A percentile compares a stretch with the other conserved stretches of the same genome.
These are phyloP conservation scores for Glaciozyma antarctica DNA, from an alignment of 768 basidiomycete species.

Conservation along the genomic window DNA sequence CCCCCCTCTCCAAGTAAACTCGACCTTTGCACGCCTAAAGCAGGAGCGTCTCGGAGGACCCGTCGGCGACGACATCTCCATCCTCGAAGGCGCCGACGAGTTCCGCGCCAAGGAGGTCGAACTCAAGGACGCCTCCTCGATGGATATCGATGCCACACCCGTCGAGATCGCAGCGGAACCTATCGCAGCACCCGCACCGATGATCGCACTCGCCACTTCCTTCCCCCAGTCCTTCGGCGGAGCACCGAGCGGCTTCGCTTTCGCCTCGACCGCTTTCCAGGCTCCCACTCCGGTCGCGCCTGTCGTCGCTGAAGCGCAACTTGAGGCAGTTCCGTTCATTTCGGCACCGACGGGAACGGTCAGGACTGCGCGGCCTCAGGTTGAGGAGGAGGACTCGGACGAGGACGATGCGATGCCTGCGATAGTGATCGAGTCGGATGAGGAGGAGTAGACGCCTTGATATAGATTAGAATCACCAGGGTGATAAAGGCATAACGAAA, in stretches of 20 bases:
- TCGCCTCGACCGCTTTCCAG: not conserved
- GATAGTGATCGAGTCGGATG: slow-evolving; percentile 23
- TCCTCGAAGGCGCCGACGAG: slow-evolving; percentile 5
- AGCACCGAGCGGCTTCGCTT: not conserved
- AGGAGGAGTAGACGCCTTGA: slow-evolving; percentile 9
- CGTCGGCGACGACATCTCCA: slow-evolving; percentile 13
- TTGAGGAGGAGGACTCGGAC: not conserved
- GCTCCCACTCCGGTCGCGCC: not conserved
- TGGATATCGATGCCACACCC: not conserved
- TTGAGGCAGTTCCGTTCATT: not conserved
- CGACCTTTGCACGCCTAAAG: not conserved
- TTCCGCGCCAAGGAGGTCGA: slow-evolving; percentile 9
- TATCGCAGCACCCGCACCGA: not conserved
- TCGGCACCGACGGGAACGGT: not conserved
- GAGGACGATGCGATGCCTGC: slow-evolving; percentile 28
- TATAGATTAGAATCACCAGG: too few relatives aligned
- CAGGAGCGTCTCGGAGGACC: slow-evolving; percentile 4
- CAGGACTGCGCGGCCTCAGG: not conserved
- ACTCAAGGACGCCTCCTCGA: not conserved
- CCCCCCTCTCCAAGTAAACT: slow-evolving; percentile 14
- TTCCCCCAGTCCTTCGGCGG: not conserved
- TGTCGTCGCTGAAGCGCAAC: not conserved
- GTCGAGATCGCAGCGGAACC: not conserved
- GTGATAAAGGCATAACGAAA: too few relatives aligned
- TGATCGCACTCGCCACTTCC: not conserved